Percentiles rank a stretch among this genome's conserved stretches.
phyloP scores from a whole-genome alignment of 257 asterid species.

The Verbascum thapsus region DNA sequence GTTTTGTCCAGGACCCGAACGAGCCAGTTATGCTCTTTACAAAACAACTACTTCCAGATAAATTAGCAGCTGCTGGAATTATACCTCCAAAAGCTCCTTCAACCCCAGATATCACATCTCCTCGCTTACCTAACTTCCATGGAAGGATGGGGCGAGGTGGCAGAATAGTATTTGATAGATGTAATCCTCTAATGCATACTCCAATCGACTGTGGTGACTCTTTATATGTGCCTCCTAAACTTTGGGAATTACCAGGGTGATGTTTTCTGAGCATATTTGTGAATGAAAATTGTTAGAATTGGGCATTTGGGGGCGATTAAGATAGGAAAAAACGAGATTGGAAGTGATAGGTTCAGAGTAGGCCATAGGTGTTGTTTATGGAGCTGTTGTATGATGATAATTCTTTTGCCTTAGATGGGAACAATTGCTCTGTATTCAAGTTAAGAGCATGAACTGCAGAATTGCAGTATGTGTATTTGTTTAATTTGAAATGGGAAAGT shows the following conservation, averaged over 20 bases:
- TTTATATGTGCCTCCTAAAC: constrained; percentile 60
- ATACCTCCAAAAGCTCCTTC: constrained; percentile 71
- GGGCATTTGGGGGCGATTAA: neutral
- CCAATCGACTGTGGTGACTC: constrained; percentile 62
- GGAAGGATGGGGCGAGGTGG: constrained; percentile 97
- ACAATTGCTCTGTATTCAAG: constrained; percentile 1
- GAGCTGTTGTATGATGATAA: constrained; percentile 19
- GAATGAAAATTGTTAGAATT: neutral
- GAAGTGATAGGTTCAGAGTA: neutral
- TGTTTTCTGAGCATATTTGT: constrained; percentile 5
- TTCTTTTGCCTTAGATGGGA: constrained; percentile 24
- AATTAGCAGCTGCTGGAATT: constrained; percentile 84
- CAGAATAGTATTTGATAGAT: constrained; percentile 82
- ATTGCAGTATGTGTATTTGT: constrained; percentile 1
- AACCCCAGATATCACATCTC: constrained; percentile 43
- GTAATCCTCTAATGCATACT: constrained; percentile 76
- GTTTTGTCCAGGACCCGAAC: constrained; percentile 69
- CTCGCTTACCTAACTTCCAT: constrained; percentile 47
- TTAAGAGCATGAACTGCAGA: neutral
- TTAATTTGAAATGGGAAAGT: constrained; percentile 13
- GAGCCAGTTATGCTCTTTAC: constrained; percentile 80
- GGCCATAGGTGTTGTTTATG: neutral
- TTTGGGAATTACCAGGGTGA: constrained; percentile 40
- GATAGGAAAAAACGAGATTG: constrained; percentile 8
- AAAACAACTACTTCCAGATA: constrained; percentile 82